A percentile compares a stretch with the other conserved stretches of the same genome.
phyloP scores from a whole-genome alignment of 345 rosid genomes.

The Microcos paniculata region DNA sequence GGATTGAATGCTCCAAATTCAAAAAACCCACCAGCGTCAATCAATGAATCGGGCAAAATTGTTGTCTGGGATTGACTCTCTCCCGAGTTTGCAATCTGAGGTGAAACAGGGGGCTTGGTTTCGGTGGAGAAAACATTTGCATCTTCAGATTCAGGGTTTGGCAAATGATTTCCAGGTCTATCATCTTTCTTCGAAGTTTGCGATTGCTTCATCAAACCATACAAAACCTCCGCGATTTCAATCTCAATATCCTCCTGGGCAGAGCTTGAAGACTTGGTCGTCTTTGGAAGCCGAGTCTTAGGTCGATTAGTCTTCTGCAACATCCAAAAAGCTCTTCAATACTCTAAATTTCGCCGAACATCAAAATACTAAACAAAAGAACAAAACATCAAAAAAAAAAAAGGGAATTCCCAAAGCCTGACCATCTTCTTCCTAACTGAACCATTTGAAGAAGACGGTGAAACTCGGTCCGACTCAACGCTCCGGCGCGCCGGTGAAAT shows the following conservation, averaged over 20 bases:
- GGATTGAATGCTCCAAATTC: not conserved
- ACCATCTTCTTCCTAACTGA: slow-evolving; percentile 53
- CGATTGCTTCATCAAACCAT: slow-evolving; percentile 47
- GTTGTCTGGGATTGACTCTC: not conserved
- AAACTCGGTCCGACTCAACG: slow-evolving; percentile 36
- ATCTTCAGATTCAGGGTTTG: slow-evolving; percentile 28
- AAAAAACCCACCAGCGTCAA: slow-evolving; percentile 18
- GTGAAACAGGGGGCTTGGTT: slow-evolving; percentile 5
- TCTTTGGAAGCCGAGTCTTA: slow-evolving; percentile 38
- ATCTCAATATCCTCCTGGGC: slow-evolving; percentile 56
- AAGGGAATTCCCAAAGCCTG: not conserved
- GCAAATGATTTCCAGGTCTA: slow-evolving; percentile 2
- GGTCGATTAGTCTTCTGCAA: slow-evolving; percentile 37
- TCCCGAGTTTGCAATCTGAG: slow-evolving; percentile 7
- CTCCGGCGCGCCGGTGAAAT: slow-evolving; percentile 44
- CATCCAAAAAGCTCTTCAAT: not conserved
- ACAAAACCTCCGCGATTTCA: slow-evolving; percentile 66
- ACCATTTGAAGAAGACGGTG: slow-evolving; percentile 44
- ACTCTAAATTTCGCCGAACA: slow-evolving; percentile 1
- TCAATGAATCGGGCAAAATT: slow-evolving; percentile 18
- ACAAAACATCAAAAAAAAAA: not conserved
- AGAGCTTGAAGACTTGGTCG: slow-evolving; percentile 35
- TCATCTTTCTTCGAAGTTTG: slow-evolving; percentile 35
- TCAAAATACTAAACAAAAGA: not conserved
- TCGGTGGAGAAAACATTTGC: slow-evolving; percentile 6